Evolutionary conservation across 805 yeast genomes (phyloP).

Genomic region (Monosporozyma solicola): DNA sequence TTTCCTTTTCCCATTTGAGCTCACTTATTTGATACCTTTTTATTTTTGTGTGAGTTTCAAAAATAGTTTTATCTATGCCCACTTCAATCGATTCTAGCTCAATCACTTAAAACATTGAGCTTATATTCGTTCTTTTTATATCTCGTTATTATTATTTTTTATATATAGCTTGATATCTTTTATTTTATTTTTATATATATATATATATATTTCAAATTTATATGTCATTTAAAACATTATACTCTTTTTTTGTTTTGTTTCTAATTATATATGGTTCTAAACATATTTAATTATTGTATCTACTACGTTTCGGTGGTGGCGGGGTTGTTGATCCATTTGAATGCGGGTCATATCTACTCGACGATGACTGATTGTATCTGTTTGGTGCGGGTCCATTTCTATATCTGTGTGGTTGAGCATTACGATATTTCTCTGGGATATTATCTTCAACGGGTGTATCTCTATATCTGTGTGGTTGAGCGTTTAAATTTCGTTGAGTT

Average conservation of each 20-base stretch:
- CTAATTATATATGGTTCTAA: neutral
- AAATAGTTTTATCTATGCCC: neutral
- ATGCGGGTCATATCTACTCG: neutral
- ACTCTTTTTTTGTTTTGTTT: neutral
- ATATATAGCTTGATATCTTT: neutral
- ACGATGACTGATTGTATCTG: neutral
- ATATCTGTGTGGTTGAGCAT: neutral
- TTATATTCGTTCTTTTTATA: neutral
- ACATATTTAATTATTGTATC: neutral
- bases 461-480: neutral
- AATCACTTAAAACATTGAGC: neutral
- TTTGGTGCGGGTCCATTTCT: neutral
- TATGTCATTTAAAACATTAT: neutral
- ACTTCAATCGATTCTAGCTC: neutral
- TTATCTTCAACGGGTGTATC: neutral
- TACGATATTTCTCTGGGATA: neutral
- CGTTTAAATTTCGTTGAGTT: neutral
- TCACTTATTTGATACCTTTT: neutral
- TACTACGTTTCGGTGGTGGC: neutral
- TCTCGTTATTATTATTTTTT: neutral
- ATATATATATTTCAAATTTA: neutral
- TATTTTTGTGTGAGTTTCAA: neutral
- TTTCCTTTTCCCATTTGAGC: neutral
- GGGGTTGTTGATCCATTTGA: neutral
- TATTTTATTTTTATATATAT: neutral